phyloP scores from a whole-genome alignment of 805 yeast species.

The Kurtzmaniella cleridarum region DNA sequence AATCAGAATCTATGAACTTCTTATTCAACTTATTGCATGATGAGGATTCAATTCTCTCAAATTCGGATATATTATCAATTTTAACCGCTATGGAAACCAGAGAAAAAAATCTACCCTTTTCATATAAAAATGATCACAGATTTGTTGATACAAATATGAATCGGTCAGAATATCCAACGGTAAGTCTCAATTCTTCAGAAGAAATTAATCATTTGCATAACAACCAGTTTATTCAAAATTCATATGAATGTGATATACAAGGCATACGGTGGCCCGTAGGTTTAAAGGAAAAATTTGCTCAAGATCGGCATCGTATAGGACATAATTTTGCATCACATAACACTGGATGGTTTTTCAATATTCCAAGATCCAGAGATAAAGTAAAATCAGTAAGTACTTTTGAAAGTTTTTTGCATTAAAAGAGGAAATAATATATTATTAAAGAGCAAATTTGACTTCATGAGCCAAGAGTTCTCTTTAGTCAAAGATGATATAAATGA shows the following conservation, averaged over 20 bases:
- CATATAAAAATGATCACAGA: slow-evolving; percentile 6
- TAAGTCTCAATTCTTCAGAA: too few relatives aligned
- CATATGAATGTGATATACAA: slow-evolving; percentile 21
- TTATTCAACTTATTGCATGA: slow-evolving; percentile 36
- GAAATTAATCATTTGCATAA: too few relatives aligned
- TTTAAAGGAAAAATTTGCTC: slow-evolving; percentile 24
- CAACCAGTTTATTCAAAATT: too few relatives aligned
- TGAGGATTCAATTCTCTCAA: slow-evolving; percentile 25
- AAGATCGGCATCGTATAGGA: slow-evolving; percentile 31
- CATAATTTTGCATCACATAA: slow-evolving; percentile 5
- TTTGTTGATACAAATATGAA: too few relatives aligned
- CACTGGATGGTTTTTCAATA: slow-evolving; percentile 32
- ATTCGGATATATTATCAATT: slow-evolving; percentile 30
- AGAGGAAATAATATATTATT: too few relatives aligned
- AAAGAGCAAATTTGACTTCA: too few relatives aligned
- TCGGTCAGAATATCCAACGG: too few relatives aligned
- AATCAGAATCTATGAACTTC: slow-evolving; percentile 37
- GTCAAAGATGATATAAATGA: too few relatives aligned
- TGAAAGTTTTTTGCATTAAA: too few relatives aligned
- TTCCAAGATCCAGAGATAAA: slow-evolving; percentile 26
- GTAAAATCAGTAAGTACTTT: slow-evolving; percentile 29
- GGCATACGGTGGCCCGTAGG: slow-evolving; percentile 34
- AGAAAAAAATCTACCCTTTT: slow-evolving; percentile 30
- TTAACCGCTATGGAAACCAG: slow-evolving; percentile 31
- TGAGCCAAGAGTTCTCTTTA: too few relatives aligned